Base-by-base conservation (phyloP, 192 early-diverging fungal genomes). In the Coemansia erecta region DNA sequence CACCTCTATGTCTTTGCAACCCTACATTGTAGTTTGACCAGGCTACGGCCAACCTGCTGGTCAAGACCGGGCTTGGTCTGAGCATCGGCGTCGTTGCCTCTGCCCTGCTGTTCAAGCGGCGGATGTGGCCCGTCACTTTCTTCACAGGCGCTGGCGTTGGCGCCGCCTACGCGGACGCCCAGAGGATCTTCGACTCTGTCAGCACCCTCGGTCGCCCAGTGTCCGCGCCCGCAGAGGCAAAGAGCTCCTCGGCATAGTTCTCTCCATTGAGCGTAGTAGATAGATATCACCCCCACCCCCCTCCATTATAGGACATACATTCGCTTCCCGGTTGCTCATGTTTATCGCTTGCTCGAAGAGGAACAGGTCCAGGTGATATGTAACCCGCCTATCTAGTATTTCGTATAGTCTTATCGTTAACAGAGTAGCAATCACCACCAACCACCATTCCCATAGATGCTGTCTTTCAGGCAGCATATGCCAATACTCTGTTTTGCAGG, bases 41-140 rank as follows among this genome's bases (percentile, higher is more conserved):
- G 64, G 88, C 87, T 43, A 73, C 92, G 17, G 87, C 91, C 48
- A 92, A 94, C 82, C 77, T 89, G 52, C 68, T 90, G 37, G 85
- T 93, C 47, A 92, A 92, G 79, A 82, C 86, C 41, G 91, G 89
- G 15, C 77, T 91, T 53, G 93, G 91, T 55, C 71, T 92, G 56
- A 86, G 86, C 64, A 87, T 90, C 50, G 93, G 93, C 65, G 84
- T 94, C 61, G 90, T 92, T n/a, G 84, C 88, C 26, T 92, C 91
- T 19, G 91, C 89, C 40, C 77, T 94, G 22, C 63, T 94, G 63
- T 94, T 94, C 82, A 86, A 85, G 79, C 86, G 91, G 82, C 82
- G 86, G 68, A 85, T 83, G 49, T 94, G 91, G 91, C 92, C 92
- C 40, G 89, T 94, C 63, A 87, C 90, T 48, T 81, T 92, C 47